Evolutionary conservation across 1,139 yeast species (phyloP).

Genomic region (Meyerozyma athensensis): DNA sequence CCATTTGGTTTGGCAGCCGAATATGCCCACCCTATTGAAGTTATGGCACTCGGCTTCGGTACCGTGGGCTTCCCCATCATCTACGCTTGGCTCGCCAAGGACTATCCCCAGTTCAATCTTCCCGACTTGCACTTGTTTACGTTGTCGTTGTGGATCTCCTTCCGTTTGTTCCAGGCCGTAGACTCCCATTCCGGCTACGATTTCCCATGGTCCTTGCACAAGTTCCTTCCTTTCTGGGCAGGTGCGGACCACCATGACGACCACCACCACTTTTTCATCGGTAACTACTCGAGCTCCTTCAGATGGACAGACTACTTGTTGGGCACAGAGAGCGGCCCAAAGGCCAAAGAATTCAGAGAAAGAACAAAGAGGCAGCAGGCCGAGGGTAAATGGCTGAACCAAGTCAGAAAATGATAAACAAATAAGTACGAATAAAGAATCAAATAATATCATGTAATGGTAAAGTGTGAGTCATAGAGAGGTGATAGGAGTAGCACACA

Average conservation of each 20-base stretch:
- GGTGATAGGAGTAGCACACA: no score
- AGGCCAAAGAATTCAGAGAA: constrained; percentile 38
- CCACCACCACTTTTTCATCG: constrained; percentile 44
- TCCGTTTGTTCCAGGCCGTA: constrained; percentile 45
- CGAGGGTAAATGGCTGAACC: constrained; percentile 3
- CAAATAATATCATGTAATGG: background rate
- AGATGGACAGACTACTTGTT: constrained; percentile 45
- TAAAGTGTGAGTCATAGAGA: no score
- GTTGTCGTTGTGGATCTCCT: constrained; percentile 37
- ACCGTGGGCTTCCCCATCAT: constrained; percentile 45
- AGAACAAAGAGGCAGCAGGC: constrained; percentile 10
- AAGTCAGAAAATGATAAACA: no score
- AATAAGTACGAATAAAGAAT: background rate
- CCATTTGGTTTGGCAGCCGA: constrained; percentile 49
- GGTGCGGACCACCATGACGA: constrained; percentile 49
- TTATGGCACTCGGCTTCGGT: constrained; percentile 41
- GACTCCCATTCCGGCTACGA: constrained; percentile 48
- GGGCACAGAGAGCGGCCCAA: constrained; percentile 43
- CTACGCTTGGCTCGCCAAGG: constrained; percentile 33
- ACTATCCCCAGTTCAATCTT: constrained; percentile 9
- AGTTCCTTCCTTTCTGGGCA: constrained; percentile 46
- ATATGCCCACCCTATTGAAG: constrained; percentile 47
- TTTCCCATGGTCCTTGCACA: constrained; percentile 46
- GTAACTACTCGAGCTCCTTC: constrained; percentile 42
- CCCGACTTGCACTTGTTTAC: constrained; percentile 38